These are phyloP conservation scores for Colletotrichum destructivum DNA, from an alignment of 2,329 filamentous ascomycete genomes.

Conservation along the genomic window DNA sequence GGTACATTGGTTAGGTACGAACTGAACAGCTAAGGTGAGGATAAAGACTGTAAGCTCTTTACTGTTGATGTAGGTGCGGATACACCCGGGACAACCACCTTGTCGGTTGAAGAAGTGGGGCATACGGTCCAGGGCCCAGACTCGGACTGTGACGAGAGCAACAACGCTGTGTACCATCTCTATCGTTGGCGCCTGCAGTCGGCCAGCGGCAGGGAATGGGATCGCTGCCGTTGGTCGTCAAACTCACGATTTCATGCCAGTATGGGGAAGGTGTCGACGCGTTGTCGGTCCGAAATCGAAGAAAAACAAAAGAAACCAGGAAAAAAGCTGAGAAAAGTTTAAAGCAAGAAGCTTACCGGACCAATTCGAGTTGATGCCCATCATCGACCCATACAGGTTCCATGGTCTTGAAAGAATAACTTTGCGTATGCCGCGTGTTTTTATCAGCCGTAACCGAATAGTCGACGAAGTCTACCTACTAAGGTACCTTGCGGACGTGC, in stretches of 20 bases:
- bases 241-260: conserved; percentile 32
- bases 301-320: neutral
- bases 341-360: conserved; percentile 27
- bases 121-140: neutral
- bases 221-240: conserved; percentile 1
- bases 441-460: neutral
- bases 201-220: conserved; percentile 7
- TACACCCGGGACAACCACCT: conserved; percentile 29
- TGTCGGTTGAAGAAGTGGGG: conserved; percentile 13
- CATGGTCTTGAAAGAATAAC: conserved; percentile 1
- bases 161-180: conserved; percentile 14
- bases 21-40: neutral
- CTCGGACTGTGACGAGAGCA: neutral
- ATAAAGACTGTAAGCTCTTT: conserved; percentile 4
- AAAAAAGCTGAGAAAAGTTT: conserved; percentile 6
- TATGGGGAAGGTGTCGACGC: conserved; percentile 12
- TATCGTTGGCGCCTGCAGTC: conserved; percentile 22
- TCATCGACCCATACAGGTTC: conserved; percentile 11
- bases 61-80: conserved; percentile 31
- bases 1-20: neutral
- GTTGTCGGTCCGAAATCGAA: neutral
- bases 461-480: neutral
- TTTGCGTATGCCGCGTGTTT: neutral
- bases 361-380: conserved; percentile 30
- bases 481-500: neutral